A percentile compares a stretch with the other conserved stretches of the same genome.
These are phyloP conservation scores for Rhynchospora breviuscula DNA, from an alignment of 176 grass and related monocot genomes.

Conservation along the genomic window DNA sequence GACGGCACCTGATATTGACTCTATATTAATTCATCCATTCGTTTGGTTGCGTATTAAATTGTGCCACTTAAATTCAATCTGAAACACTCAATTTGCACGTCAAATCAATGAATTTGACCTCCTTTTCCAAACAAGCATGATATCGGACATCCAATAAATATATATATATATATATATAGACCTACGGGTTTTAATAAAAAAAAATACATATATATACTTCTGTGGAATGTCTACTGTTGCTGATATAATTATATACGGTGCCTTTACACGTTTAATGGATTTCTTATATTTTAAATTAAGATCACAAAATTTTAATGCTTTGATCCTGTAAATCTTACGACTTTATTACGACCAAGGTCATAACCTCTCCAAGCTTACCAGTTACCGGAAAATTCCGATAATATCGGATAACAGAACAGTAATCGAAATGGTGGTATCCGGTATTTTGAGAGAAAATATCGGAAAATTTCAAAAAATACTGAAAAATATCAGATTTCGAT, in stretches of 20 bases:
- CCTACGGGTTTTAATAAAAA: no score
- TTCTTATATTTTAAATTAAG: neutral
- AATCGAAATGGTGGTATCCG: no score
- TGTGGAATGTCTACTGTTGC: neutral
- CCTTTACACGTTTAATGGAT: neutral
- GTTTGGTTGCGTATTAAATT: neutral
- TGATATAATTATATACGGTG: neutral
- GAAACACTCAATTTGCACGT: neutral
- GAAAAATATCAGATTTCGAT: no score
- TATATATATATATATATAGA: neutral
- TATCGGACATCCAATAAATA: neutral
- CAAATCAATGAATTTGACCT: neutral
- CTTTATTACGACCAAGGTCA: neutral
- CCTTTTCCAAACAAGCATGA: neutral
- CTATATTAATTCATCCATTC: neutral
- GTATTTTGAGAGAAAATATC: no score
- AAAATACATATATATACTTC: neutral
- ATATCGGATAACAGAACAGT: no score
- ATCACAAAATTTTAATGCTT: neutral
- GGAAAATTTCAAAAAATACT: no score
- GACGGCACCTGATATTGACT: neutral
- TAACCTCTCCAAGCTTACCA: neutral
- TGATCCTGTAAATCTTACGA: neutral
- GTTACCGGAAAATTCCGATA: no score
- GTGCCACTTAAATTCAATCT: neutral